A percentile compares a stretch with the other conserved stretches of the same genome.
Conservation (phyloP, 2,329 filamentous ascomycete species). For the Claviceps maximensis region DNA sequence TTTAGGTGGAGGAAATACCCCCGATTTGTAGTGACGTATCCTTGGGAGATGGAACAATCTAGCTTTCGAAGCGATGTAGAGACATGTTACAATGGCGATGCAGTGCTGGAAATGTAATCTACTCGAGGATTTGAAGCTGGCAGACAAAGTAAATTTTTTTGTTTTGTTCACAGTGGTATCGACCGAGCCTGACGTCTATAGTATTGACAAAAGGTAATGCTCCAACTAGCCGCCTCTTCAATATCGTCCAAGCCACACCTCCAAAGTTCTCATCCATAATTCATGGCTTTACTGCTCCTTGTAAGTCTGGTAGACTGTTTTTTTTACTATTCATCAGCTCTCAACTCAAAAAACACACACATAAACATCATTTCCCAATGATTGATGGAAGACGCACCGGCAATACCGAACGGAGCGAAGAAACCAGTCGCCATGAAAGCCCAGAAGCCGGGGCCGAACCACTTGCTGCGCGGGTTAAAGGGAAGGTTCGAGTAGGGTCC, state of each 20-base stretch:
- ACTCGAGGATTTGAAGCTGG: neutral
- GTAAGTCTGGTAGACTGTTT: slow-evolving; percentile 35
- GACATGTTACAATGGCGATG: neutral
- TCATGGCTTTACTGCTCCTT: slow-evolving; percentile 24
- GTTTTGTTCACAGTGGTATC: slow-evolving; percentile 13
- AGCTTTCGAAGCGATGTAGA: neutral
- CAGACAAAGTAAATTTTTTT: slow-evolving; percentile 12
- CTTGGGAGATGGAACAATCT: neutral
- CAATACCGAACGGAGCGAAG: slow-evolving; percentile 48
- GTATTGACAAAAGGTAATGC: slow-evolving; percentile 15
- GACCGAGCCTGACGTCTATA: slow-evolving; percentile 20
- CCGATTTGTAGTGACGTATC: neutral
- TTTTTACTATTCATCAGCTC: slow-evolving; percentile 1
- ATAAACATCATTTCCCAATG: neutral
- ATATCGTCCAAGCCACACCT: slow-evolving; percentile 9
- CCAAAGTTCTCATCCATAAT: slow-evolving; percentile 5
- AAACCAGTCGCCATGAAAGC: slow-evolving; percentile 47
- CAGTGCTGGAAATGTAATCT: neutral
- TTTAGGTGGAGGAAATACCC: neutral
- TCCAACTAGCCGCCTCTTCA: slow-evolving; percentile 12
- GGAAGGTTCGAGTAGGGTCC: slow-evolving; percentile 89
- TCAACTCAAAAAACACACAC: neutral
- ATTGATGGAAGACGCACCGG: slow-evolving; percentile 32
- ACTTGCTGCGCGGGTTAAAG: slow-evolving; percentile 88
- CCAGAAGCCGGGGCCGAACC: slow-evolving; percentile 78